Evolutionary conservation across 192 early-diverging fungal genomes (phyloP).

Genomic region (Lunasporangiospora selenospora): DNA sequence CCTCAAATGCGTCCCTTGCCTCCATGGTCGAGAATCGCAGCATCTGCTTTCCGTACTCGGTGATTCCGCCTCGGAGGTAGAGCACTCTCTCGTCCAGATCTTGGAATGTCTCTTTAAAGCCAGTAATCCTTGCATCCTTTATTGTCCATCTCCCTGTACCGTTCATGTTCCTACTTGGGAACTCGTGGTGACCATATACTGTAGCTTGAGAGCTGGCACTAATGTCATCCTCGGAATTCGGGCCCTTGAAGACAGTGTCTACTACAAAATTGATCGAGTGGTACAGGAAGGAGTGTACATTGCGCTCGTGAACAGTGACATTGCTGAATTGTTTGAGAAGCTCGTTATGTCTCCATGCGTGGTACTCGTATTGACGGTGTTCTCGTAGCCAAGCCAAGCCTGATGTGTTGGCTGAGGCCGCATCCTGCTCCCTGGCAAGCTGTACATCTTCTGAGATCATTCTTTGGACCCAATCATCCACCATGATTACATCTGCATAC

Average conservation of each 20-base stretch:
- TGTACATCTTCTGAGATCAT: no score
- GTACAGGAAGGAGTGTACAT: slow-evolving; percentile 4
- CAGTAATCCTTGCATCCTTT: background rate
- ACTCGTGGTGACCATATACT: no score
- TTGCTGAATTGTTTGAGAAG: slow-evolving; percentile 3
- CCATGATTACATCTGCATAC: background rate
- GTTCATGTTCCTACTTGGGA: background rate
- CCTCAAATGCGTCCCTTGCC: slow-evolving; percentile 8
- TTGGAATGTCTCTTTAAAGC: slow-evolving; percentile 1
- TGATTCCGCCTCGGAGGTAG: slow-evolving; percentile 2
- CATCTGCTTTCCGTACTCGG: background rate
- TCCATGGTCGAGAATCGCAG: background rate
- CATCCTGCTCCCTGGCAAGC: slow-evolving; percentile 1
- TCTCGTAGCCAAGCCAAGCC: slow-evolving; percentile 4
- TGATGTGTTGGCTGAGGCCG: background rate
- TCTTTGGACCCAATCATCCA: slow-evolving; percentile 10
- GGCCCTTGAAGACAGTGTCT: no score
- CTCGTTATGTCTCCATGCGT: background rate
- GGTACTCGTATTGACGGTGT: background rate
- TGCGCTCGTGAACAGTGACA: background rate
- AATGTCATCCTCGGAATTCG: no score
- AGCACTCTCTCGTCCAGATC: background rate
- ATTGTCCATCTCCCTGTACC: background rate
- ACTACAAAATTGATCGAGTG: no score
- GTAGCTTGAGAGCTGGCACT: no score